Base-by-base conservation (phyloP, 208 protist genomes). In the Leishmania lainsoni region DNA sequence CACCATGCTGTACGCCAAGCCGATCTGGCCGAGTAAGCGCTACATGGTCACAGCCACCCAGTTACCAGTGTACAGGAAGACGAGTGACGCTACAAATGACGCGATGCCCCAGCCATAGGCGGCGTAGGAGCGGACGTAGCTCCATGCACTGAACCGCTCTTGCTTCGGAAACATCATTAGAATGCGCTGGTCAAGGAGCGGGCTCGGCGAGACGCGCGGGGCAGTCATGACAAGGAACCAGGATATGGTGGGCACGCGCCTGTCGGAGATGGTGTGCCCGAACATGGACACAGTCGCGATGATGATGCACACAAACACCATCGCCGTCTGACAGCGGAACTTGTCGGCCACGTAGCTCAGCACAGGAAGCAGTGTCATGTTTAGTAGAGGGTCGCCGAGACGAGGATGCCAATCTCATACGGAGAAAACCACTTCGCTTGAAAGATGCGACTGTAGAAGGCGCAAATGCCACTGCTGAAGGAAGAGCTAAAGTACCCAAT, bases 61-160 rank as follows among this genome's bases (percentile, higher is more conserved):
- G 9, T 54, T 84, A 3, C 63, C 71, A 1, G 63, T 74, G 22
- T 22, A 65, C 0, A 39, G 77, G 71, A 81, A 84, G 52, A 90
- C 48, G 5, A 79, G 22, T 22, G 83, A 83, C 26, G 86, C 65
- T 1, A 83, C 65, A 39, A 87, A 71, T 51, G 73, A 78, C 63
- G 86, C 89, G 29, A 92, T 59, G 32, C 89, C 91, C 88, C 89
- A 94, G 58, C 89, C 89, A 29, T 89, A 87, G n/a, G 89, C 86
- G 10, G 83, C 89, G 76, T 87, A 91, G 22, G 85, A 84, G 45
- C 91, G 83, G 9, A 89, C 76, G 58, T 78, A 81, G 54, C 88
- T 90, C 88, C 88, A 95, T 52, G 79, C 54, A 39, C 78, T 78
- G 32, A 84, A 75, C 14, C 84, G 79, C 10, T 58, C 78, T 29